Evolutionary conservation across 805 yeast species (phyloP).

Genomic region (Lachancea dasiensis): DNA sequence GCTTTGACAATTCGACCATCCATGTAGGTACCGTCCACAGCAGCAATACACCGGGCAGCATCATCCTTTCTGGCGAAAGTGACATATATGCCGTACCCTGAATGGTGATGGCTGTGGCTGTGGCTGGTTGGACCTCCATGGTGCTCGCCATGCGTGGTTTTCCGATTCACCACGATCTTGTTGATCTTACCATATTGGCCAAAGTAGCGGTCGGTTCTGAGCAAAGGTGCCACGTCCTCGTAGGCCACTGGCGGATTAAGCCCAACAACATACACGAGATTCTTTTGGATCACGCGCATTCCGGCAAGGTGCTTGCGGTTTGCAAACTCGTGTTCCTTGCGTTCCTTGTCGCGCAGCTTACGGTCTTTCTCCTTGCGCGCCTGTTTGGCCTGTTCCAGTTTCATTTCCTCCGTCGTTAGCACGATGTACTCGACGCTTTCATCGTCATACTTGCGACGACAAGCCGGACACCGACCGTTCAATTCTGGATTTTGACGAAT

Average conservation of each 20-base stretch:
- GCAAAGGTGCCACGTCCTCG: slow-evolving; percentile 75
- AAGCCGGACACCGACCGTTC: slow-evolving; percentile 96
- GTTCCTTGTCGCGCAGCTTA: slow-evolving; percentile 84
- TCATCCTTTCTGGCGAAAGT: slow-evolving; percentile 92
- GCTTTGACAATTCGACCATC: slow-evolving; percentile 90
- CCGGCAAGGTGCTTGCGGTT: slow-evolving; percentile 89
- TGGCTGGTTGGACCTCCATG: slow-evolving; percentile 15
- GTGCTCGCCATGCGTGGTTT: slow-evolving; percentile 40
- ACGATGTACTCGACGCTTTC: slow-evolving; percentile 83
- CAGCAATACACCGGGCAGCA: slow-evolving; percentile 87
- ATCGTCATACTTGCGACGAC: slow-evolving; percentile 91
- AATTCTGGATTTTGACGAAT: slow-evolving; percentile 92
- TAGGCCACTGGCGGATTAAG: slow-evolving; percentile 69
- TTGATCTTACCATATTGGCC: slow-evolving; percentile 98
- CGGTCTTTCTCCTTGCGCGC: slow-evolving; percentile 75
- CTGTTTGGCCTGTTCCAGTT: slow-evolving; percentile 70
- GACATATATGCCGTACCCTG: slow-evolving; percentile 92
- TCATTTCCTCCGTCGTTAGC: slow-evolving; percentile 78
- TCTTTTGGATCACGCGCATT: slow-evolving; percentile 97
- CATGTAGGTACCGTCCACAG: slow-evolving; percentile 85
- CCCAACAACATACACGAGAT: slow-evolving; percentile 93
- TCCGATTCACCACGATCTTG: slow-evolving; percentile 87
- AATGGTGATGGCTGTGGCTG: slow-evolving; percentile 35
- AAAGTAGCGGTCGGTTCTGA: slow-evolving; percentile 87
- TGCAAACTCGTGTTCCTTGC: slow-evolving; percentile 78